These are phyloP conservation scores for Xylaria hypoxylon DNA, from an alignment of 2,329 filamentous ascomycete species.

Conservation along the genomic window DNA sequence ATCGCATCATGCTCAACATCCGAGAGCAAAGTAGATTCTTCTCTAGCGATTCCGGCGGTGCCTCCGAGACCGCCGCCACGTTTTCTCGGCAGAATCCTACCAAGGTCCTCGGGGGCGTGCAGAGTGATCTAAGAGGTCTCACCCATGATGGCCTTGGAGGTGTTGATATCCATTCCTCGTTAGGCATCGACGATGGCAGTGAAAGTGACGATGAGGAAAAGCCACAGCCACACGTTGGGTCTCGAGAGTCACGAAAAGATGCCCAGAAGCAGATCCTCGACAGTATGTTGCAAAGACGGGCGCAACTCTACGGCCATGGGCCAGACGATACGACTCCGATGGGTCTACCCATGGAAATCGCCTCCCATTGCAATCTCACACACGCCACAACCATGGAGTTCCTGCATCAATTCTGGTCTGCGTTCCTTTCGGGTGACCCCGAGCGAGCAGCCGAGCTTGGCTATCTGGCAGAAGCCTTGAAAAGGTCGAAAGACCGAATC, in stretches of 20 bases:
- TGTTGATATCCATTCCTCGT: slow-evolving; percentile 70
- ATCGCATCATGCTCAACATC: slow-evolving; percentile 85
- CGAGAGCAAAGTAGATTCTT: slow-evolving; percentile 90
- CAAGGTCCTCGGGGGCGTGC: slow-evolving; percentile 74
- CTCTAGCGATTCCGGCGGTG: slow-evolving; percentile 66
- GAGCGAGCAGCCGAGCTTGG: slow-evolving; percentile 83
- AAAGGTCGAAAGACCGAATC: slow-evolving; percentile 81
- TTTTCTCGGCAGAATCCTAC: slow-evolving; percentile 78
- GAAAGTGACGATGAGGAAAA: slow-evolving; percentile 73
- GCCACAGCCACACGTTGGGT: slow-evolving; percentile 72
- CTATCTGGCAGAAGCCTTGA: slow-evolving; percentile 84
- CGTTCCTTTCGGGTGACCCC: slow-evolving; percentile 88
- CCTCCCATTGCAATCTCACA: slow-evolving; percentile 72
- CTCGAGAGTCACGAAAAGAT: slow-evolving; percentile 71
- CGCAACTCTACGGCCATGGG: slow-evolving; percentile 66
- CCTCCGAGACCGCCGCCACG: slow-evolving; percentile 59
- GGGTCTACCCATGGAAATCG: slow-evolving; percentile 67
- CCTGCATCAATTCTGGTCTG: slow-evolving; percentile 95
- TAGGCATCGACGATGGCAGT: slow-evolving; percentile 77
- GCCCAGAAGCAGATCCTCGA: slow-evolving; percentile 75
- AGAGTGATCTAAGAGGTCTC: slow-evolving; percentile 69
- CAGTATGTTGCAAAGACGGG: slow-evolving; percentile 71
- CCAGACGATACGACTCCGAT: slow-evolving; percentile 64
- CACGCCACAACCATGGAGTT: slow-evolving; percentile 96
- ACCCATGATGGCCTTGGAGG: slow-evolving; percentile 61